Conservation (phyloP, 352 stramenopile species). For the Globisporangium nagaii region DNA sequence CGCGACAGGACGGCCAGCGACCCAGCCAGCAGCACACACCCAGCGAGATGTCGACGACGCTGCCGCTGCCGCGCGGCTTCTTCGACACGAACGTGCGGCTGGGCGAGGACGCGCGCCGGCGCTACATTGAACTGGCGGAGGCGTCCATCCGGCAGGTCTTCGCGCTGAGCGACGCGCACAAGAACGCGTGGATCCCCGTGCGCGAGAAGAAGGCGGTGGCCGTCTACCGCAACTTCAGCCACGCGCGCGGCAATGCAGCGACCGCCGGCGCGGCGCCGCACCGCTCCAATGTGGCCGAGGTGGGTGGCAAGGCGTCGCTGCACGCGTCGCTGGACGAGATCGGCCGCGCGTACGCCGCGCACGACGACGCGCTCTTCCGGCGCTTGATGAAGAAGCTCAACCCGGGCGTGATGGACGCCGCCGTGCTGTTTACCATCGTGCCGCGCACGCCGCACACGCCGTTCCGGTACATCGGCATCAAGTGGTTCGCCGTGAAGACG, state of each 20-base stretch:
- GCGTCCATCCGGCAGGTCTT: conserved; percentile 81
- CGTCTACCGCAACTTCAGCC: conserved; percentile 75
- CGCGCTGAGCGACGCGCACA: conserved; percentile 70
- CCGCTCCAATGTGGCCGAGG: conserved; percentile 77
- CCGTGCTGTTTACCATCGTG: conserved; percentile 75
- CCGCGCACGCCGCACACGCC: conserved; percentile 61
- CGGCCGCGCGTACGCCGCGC: conserved; percentile 64
- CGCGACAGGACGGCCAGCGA: too few species aligned
- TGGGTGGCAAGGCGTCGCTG: conserved; percentile 65
- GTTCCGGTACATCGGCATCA: conserved; percentile 84
- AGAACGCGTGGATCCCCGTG: conserved; percentile 83
- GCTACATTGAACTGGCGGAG: conserved; percentile 80
- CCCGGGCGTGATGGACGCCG: conserved; percentile 59
- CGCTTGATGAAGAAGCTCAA: conserved; percentile 84
- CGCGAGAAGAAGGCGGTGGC: conserved; percentile 79
- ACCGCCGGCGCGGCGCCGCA: conserved; percentile 35
- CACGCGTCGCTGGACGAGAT: conserved; percentile 70
- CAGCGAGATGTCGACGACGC: conserved; percentile 38
- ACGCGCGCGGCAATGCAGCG: conserved; percentile 18
- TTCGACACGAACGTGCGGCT: conserved; percentile 64
- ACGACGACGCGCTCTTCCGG: conserved; percentile 73
- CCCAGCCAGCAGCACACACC: background rate
- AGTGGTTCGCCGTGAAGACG: conserved; percentile 85
- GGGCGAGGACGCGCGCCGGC: conserved; percentile 61
- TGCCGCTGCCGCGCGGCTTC: conserved; percentile 71